phyloP scores from a whole-genome alignment of 106 monocot genomes.

The Gastrodia elata region DNA sequence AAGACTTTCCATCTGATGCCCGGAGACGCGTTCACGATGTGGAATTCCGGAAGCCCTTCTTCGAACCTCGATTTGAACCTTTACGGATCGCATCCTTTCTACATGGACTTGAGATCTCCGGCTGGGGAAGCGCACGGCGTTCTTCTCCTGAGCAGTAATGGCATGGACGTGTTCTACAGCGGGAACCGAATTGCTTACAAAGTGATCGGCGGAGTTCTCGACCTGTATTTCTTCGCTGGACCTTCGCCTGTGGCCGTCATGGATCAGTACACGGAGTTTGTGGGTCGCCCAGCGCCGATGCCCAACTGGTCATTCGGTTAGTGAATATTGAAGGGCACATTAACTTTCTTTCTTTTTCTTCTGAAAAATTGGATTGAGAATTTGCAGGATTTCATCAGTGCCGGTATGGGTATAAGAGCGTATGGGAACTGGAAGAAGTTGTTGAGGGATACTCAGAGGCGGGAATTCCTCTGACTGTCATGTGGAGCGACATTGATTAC shows the following conservation, averaged over 20 bases:
- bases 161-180: constrained; percentile 41
- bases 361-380: not conserved
- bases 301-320: constrained; percentile 74
- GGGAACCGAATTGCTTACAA: constrained; percentile 38
- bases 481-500: constrained; percentile 82
- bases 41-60: constrained; percentile 48
- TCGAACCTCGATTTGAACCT: constrained; percentile 29
- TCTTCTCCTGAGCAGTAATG: constrained; percentile 49
- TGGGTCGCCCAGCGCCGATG: constrained; percentile 48
- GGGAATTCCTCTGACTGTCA: constrained; percentile 51
- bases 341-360: not conserved
- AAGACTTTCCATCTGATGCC: constrained; percentile 25
- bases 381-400: constrained; percentile 68
- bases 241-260: constrained; percentile 28
- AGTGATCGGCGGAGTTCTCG: constrained; percentile 54
- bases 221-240: constrained; percentile 52
- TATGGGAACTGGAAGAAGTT: constrained; percentile 44
- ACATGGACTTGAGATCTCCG: constrained; percentile 47
- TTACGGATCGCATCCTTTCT: constrained; percentile 73
- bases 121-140: constrained; percentile 32
- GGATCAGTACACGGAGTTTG: constrained; percentile 49
- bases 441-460: constrained; percentile 46
- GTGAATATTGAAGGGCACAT: not conserved
- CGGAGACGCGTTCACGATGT: constrained; percentile 46
- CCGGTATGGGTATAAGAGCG: constrained; percentile 56